Evolutionary conservation across 202 grass and related monocot genomes (phyloP), one percentile per base, ranked within the genome.

Genomic region (Zoysia matrella): DNA sequence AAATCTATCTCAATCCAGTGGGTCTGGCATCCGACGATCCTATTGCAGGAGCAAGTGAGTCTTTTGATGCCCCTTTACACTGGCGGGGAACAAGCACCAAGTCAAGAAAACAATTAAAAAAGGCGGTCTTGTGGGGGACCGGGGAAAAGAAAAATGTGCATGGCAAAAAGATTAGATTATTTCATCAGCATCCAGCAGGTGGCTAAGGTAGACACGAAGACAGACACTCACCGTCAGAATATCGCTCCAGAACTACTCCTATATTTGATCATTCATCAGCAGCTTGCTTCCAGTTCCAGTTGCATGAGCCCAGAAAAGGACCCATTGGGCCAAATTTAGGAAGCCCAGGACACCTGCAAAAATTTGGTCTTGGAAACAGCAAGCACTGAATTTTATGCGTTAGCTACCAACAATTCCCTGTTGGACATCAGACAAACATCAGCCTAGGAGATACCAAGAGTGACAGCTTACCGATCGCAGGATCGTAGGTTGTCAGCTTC

Each of bases 21-120:
- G 83, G 67, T 77, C 71, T 77, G 80, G 42, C 71, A 86, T 85
- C 67, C 46, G 11, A 60, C 13, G 67, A 40, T 79, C 64, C 45
- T 45, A 65, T 71, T 56, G 50, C 72, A 82, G 42, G 14, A 82
- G 56, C 18, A 56, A 87, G 22, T 65, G 72, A 14, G 11, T 36
- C 84, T 54, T 81, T 77, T 77, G 78, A 82, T 50, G 46, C 10
- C 12, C 18, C 73, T 82, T 82, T 71, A 65, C 71, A 80, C 36
- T 2, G 3, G 8, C 77, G 13, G 72, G 41, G 72, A 82, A 57
- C 64, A 46, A 86, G n/a, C 10, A 47, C 8, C 63, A 61, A 61
- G 58, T 61, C 18, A 61, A 36, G 18, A 30, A 36, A 81, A 39
- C 46, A 64, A 54, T 22, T n/a, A 54, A 54, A 56, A 69, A 11